Evolutionary conservation across 345 rosid genomes (phyloP).

Genomic region (Corymbia maculata): DNA sequence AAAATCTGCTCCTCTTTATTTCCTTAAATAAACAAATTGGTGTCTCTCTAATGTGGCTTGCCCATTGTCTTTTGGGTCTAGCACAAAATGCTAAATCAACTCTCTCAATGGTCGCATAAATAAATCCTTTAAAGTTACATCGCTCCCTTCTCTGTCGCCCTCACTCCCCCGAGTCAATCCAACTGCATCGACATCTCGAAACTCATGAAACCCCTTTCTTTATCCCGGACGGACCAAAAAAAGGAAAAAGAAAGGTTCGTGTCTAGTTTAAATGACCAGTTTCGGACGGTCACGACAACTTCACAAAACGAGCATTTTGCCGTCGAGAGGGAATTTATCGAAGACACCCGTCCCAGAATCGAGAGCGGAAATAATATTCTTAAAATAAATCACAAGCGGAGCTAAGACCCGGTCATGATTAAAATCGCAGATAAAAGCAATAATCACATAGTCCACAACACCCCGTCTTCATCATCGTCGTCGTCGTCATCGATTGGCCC

Average conservation of each 20-base stretch:
- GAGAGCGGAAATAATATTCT: background rate
- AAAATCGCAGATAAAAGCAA: background rate
- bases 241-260: background rate
- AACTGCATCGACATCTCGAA: background rate
- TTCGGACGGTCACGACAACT: background rate
- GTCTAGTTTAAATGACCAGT: background rate
- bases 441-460: background rate
- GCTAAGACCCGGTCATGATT: background rate
- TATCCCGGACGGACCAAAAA: background rate
- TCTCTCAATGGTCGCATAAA: background rate
- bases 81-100: background rate
- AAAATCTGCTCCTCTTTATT: background rate
- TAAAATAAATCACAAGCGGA: background rate
- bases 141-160: background rate
- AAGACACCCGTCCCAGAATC: background rate
- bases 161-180: background rate
- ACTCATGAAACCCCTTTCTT: background rate
- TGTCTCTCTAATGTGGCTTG: background rate
- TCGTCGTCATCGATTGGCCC: constrained; percentile 8
- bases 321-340: background rate
- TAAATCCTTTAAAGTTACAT: background rate
- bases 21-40: background rate
- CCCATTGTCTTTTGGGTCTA: background rate
- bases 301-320: background rate
- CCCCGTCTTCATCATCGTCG: constrained; percentile 5